Evolutionary conservation across 441 rosid genomes (phyloP).

Genomic region (Adansonia gregorii): DNA sequence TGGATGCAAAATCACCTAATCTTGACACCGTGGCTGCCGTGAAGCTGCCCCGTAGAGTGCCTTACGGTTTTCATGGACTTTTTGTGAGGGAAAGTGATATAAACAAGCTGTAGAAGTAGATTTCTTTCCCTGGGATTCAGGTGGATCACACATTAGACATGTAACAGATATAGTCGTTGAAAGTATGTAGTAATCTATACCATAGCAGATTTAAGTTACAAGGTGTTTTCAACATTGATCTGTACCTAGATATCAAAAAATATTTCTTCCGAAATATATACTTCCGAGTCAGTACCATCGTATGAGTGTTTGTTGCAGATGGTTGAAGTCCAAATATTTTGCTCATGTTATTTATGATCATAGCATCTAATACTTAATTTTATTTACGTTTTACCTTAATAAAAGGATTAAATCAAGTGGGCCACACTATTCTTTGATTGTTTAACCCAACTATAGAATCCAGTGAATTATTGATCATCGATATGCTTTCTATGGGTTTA

Average conservation of each 20-base stretch:
- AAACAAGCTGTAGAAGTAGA: constrained; percentile 36
- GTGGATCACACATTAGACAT: neutral
- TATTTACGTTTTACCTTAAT: neutral
- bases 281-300: too few species aligned
- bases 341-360: too few species aligned
- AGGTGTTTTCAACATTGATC: neutral
- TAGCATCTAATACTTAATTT: neutral
- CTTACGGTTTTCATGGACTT: constrained; percentile 81
- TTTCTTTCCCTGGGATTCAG: neutral
- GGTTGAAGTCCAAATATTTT: neutral
- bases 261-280: too few species aligned
- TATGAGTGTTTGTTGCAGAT: neutral
- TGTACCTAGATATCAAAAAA: neutral
- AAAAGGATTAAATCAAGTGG: neutral
- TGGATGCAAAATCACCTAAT: constrained; percentile 73
- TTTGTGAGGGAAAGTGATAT: constrained; percentile 65
- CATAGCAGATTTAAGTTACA: neutral
- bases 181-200: neutral
- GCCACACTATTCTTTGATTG: neutral
- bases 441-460: neutral
- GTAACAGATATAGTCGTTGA: neutral
- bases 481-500: too few species aligned
- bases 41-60: constrained; percentile 72
- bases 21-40: constrained; percentile 71
- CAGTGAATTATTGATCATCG: neutral